These are phyloP conservation scores for Hortiboletus campestris DNA, from an alignment of 768 basidiomycete genomes.

Conservation along the genomic window DNA sequence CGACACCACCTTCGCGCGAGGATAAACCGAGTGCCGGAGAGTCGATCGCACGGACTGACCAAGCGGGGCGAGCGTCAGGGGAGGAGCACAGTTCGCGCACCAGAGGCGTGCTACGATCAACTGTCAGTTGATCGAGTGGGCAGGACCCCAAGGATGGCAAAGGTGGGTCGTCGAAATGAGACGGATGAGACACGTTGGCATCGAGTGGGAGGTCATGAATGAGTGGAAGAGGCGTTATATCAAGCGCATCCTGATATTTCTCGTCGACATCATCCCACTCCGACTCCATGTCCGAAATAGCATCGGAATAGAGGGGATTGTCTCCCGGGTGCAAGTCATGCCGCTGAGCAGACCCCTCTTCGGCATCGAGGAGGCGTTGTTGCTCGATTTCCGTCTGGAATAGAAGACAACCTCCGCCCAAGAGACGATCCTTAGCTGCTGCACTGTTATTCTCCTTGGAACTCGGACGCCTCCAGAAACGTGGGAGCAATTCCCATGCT, in stretches of 20 bases:
- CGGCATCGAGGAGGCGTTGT: conserved; percentile 1
- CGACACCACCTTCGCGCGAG: conserved; percentile 1
- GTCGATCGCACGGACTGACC: conserved; percentile 30
- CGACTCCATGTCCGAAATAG: conserved; percentile 19
- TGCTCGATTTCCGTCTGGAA: not conserved
- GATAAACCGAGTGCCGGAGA: conserved; percentile 21
- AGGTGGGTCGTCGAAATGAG: conserved; percentile 14
- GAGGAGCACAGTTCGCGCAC: conserved; percentile 16
- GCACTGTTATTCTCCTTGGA: not conserved
- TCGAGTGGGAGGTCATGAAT: conserved; percentile 21
- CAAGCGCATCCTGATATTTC: conserved; percentile 33
- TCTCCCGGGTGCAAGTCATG: not conserved
- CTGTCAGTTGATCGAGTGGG: conserved; percentile 7
- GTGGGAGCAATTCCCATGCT: conserved; percentile 25
- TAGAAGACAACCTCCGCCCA: not conserved
- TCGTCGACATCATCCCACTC: conserved; percentile 28
- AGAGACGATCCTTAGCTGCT: not conserved
- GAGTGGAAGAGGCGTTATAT: conserved; percentile 22
- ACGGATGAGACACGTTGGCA: conserved; percentile 2
- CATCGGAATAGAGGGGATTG: conserved; percentile 7
- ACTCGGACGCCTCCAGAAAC: conserved; percentile 8
- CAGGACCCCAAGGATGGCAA: not conserved
- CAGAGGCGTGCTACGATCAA: conserved; percentile 9
- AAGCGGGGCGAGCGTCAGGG: conserved; percentile 22
- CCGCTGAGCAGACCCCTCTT: conserved; percentile 1